A percentile compares a stretch with the other conserved stretches of the same genome.
These are phyloP conservation scores for Thielaviopsis ethacetica DNA, from an alignment of 2,329 filamentous ascomycete genomes.

Conservation along the genomic window DNA sequence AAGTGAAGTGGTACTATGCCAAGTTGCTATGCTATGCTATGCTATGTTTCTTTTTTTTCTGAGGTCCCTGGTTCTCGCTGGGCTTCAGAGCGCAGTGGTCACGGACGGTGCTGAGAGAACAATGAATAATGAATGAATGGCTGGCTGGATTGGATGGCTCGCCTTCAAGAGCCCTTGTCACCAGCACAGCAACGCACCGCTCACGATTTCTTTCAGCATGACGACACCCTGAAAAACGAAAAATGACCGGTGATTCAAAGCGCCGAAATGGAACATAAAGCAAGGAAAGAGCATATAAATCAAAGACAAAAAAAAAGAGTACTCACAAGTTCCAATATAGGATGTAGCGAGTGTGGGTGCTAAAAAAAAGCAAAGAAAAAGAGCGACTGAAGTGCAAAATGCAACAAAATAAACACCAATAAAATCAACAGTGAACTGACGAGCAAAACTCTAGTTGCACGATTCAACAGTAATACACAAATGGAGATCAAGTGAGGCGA, in stretches of 20 bases:
- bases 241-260: neutral
- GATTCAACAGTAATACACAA: neutral
- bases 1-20: neutral
- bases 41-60: neutral
- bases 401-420: neutral
- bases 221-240: neutral
- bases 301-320: neutral
- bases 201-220: no score
- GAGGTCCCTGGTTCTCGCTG: no score
- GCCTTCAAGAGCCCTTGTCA: neutral
- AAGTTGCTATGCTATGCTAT: neutral
- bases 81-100: neutral
- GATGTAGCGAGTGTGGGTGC: neutral
- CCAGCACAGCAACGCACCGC: neutral
- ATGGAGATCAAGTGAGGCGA: neutral
- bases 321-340: constrained; percentile 6
- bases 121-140: neutral
- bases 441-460: neutral
- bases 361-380: constrained; percentile 1
- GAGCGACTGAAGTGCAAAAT: neutral
- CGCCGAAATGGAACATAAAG: no score
- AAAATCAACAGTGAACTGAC: neutral
- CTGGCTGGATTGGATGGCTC: neutral
- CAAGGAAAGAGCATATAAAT: neutral
- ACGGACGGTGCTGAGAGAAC: neutral